Evolutionary conservation across 257 asterid genomes (phyloP).

Genomic region (Nicotiana tomentosiformis): DNA sequence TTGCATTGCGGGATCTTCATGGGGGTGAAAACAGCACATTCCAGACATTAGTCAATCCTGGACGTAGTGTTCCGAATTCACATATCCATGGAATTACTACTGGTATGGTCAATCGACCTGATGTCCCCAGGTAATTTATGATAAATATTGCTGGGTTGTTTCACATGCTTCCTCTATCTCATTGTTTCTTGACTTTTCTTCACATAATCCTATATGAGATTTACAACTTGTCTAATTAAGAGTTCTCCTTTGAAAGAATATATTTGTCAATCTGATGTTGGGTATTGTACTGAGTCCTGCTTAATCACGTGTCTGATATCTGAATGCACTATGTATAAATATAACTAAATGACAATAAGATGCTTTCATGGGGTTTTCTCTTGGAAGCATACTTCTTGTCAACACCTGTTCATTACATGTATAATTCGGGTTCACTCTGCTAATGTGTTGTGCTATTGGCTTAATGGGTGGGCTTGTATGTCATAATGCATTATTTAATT

Average conservation of each 20-base stretch:
- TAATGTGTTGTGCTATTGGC: neutral
- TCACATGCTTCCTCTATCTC: neutral
- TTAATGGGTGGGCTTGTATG: neutral
- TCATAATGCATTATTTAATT: neutral
- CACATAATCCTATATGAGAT: neutral
- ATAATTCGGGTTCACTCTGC: neutral
- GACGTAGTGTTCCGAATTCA: constrained; percentile 46
- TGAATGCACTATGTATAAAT: neutral
- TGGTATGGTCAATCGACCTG: constrained; percentile 56
- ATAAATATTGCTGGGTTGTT: constrained; percentile 5
- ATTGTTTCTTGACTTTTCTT: neutral
- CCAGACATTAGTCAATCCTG: constrained; percentile 83
- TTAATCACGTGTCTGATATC: neutral
- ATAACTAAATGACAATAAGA: neutral
- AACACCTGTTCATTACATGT: neutral
- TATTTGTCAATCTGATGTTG: neutral
- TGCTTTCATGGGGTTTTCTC: neutral
- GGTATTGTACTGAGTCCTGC: neutral
- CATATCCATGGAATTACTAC: constrained; percentile 60
- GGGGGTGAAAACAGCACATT: constrained; percentile 88
- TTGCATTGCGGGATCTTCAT: constrained; percentile 82
- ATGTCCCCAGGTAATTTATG: constrained; percentile 62
- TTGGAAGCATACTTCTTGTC: neutral
- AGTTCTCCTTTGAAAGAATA: neutral
- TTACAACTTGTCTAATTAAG: neutral